Percentiles rank a stretch among this genome's conserved stretches.
Evolutionary conservation across 345 rosid genomes (phyloP).

Genomic region (Rhodamnia argentea): DNA sequence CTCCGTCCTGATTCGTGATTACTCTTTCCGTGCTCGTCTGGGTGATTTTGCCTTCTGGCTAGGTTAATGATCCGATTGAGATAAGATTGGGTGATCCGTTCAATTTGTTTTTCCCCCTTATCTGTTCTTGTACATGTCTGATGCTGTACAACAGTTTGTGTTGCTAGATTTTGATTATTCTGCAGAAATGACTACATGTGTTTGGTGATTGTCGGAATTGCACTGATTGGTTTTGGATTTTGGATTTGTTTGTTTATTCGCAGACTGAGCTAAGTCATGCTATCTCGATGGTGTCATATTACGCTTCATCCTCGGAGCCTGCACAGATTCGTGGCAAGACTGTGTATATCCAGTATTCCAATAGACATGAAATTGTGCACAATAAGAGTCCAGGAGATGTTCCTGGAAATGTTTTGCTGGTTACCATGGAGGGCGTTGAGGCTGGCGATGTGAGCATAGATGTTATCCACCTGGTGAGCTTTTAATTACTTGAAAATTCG

Average conservation of each 20-base stretch:
- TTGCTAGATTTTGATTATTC: neutral
- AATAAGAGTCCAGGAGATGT: slow-evolving; percentile 94
- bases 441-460: slow-evolving; percentile 92
- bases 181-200: neutral
- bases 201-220: neutral
- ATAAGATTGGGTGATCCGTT: neutral
- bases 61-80: neutral
- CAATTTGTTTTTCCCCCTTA: neutral
- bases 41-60: neutral
- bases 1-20: neutral
- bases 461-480: slow-evolving; percentile 83
- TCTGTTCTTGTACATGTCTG: neutral
- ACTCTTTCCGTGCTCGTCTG: neutral
- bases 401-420: slow-evolving; percentile 91
- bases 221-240: neutral
- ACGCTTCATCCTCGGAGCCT: slow-evolving; percentile 95
- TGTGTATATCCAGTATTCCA: slow-evolving; percentile 90
- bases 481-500: neutral
- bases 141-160: neutral
- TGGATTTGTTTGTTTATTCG: neutral
- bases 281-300: slow-evolving; percentile 92
- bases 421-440: slow-evolving; percentile 92
- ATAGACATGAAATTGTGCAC: slow-evolving; percentile 92
- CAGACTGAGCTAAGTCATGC: slow-evolving; percentile 89
- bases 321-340: slow-evolving; percentile 95